These are phyloP conservation scores for Lolium rigidum DNA, from an alignment of 176 grass and related monocot genomes.

Conservation along the genomic window DNA sequence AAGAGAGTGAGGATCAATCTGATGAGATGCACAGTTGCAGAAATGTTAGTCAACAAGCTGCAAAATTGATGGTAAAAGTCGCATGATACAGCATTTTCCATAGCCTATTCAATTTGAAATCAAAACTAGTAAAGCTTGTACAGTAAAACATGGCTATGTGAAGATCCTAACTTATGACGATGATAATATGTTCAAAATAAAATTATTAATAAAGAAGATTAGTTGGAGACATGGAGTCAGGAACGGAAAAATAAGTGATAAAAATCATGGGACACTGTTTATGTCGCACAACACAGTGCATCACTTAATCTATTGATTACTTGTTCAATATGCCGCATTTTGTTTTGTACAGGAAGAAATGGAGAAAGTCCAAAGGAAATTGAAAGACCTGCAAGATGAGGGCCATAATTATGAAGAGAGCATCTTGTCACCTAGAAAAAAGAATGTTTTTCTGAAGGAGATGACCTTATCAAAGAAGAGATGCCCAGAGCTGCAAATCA, in stretches of 20 bases:
- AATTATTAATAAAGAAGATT: slow-evolving; percentile 1
- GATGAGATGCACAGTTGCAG: slow-evolving; percentile 37
- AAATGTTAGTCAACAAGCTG: slow-evolving; percentile 35
- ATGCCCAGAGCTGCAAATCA: slow-evolving; percentile 41
- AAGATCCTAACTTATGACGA: slow-evolving; percentile 22
- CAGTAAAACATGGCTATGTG: not conserved
- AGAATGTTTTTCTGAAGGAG: slow-evolving; percentile 12
- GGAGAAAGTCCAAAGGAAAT: slow-evolving; percentile 43
- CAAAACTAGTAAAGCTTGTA: slow-evolving; percentile 8
- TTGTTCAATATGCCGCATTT: not conserved
- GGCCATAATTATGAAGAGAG: slow-evolving; percentile 21
- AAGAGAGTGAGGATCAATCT: slow-evolving; percentile 34
- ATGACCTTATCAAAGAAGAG: slow-evolving; percentile 29
- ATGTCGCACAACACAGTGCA: not conserved
- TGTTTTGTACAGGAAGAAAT: slow-evolving; percentile 43
- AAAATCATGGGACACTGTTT: slow-evolving; percentile 20
- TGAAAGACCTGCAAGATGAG: slow-evolving; percentile 45
- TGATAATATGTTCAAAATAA: slow-evolving; percentile 17
- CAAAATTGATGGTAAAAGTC: slow-evolving; percentile 54
- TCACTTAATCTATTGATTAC: slow-evolving; percentile 10
- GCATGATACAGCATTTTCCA: not conserved
- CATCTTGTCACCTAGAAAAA: slow-evolving; percentile 41
- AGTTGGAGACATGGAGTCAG: not conserved
- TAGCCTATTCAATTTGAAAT: slow-evolving; percentile 20
- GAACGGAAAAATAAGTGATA: slow-evolving; percentile 17